Conservation (phyloP, 352 stramenopile genomes). For the Globisporangium nunn region DNA sequence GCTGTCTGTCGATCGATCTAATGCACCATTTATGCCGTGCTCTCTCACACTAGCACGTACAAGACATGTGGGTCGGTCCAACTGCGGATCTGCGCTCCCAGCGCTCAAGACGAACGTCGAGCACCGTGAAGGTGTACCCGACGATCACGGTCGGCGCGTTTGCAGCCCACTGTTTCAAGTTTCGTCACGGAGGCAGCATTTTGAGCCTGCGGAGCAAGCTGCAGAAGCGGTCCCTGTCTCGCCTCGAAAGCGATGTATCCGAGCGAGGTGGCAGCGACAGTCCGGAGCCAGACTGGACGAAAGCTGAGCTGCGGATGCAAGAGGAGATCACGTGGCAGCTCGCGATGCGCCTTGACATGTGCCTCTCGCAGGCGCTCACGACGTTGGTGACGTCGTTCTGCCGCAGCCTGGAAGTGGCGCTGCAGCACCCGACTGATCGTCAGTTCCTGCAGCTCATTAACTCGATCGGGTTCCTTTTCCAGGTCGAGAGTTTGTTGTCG, state of each 20-base stretch:
- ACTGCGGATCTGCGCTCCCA: slow-evolving; percentile 62
- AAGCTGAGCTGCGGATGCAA: slow-evolving; percentile 30
- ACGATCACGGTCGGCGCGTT: slow-evolving; percentile 76
- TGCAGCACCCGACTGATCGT: slow-evolving; percentile 53
- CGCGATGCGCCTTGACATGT: slow-evolving; percentile 72
- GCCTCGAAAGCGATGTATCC: slow-evolving; percentile 35
- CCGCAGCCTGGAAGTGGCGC: slow-evolving; percentile 52
- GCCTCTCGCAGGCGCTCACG: slow-evolving; percentile 70
- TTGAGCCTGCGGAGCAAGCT: slow-evolving; percentile 51
- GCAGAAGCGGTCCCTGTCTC: slow-evolving; percentile 48
- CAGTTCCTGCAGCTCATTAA: slow-evolving; percentile 58
- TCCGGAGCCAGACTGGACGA: slow-evolving; percentile 45
- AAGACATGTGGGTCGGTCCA: slow-evolving; percentile 81
- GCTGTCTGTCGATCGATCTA: not conserved
- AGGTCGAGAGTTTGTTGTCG: slow-evolving; percentile 91
- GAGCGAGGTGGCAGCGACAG: slow-evolving; percentile 18
- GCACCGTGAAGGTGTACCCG: slow-evolving; percentile 52
- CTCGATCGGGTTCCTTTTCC: slow-evolving; percentile 72
- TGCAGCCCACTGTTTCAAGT: slow-evolving; percentile 76
- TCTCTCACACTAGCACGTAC: slow-evolving; percentile 38
- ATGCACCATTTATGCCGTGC: not conserved
- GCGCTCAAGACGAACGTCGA: slow-evolving; percentile 48
- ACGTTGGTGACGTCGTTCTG: slow-evolving; percentile 67
- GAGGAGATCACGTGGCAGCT: slow-evolving; percentile 78
- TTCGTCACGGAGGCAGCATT: slow-evolving; percentile 69